phyloP scores from a whole-genome alignment of 345 rosid species.

The Excoecaria agallocha region DNA sequence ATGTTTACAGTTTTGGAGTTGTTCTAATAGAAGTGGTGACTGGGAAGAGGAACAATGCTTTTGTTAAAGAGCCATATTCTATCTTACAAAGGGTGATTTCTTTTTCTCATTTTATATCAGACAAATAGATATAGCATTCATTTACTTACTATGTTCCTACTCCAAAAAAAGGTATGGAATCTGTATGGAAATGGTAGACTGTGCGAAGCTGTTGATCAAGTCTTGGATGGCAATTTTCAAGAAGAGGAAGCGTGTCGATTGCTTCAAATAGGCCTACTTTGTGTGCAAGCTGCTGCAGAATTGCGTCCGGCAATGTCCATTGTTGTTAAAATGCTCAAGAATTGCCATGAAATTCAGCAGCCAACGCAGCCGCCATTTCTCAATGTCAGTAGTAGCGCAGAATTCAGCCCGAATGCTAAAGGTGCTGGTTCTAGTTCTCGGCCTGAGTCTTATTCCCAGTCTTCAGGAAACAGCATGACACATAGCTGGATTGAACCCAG shows the following conservation, averaged over 20 bases:
- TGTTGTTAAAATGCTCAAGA: slow-evolving; percentile 65
- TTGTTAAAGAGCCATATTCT: slow-evolving; percentile 38
- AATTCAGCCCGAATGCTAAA: slow-evolving; percentile 19
- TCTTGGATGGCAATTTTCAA: slow-evolving; percentile 40
- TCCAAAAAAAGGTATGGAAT: slow-evolving; percentile 55
- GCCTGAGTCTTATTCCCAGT: slow-evolving; percentile 42
- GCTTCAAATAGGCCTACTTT: slow-evolving; percentile 69
- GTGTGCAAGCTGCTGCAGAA: slow-evolving; percentile 82
- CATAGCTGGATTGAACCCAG: slow-evolving; percentile 54
- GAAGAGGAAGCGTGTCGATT: slow-evolving; percentile 45
- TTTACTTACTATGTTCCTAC: not conserved
- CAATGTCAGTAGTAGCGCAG: slow-evolving; percentile 33
- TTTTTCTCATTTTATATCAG: not conserved
- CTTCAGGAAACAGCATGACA: slow-evolving; percentile 43
- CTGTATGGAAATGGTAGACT: slow-evolving; percentile 40
- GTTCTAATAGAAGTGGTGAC: slow-evolving; percentile 62
- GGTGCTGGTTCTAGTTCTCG: slow-evolving; percentile 22
- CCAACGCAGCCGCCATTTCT: slow-evolving; percentile 85
- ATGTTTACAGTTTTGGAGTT: slow-evolving; percentile 84
- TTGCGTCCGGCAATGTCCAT: slow-evolving; percentile 76
- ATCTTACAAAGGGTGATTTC: slow-evolving; percentile 56
- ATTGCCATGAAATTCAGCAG: slow-evolving; percentile 41
- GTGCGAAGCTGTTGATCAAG: slow-evolving; percentile 61
- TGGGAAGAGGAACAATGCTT: slow-evolving; percentile 55
- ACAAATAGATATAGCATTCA: not conserved